Evolutionary conservation across 352 stramenopile species (phyloP).

Genomic region (Thraustochytrium sp.): DNA sequence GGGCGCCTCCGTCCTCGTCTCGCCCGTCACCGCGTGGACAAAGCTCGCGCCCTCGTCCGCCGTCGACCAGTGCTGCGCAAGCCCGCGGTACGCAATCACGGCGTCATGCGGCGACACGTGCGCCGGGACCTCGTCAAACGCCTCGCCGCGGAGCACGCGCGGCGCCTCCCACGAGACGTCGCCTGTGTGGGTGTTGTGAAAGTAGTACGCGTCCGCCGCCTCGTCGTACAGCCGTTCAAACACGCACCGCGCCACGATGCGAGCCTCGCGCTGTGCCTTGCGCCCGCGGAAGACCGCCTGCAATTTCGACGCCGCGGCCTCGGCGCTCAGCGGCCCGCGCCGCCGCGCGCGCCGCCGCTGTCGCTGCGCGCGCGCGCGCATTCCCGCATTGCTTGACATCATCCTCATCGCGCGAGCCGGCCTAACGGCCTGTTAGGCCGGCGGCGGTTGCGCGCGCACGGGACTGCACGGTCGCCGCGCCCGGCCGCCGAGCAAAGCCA

Average conservation of each 20-base stretch:
- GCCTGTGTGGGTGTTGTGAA: constrained; percentile 22
- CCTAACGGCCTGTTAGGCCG: no score
- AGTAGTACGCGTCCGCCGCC: constrained; percentile 20
- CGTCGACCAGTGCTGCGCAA: background rate
- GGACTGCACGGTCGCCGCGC: no score
- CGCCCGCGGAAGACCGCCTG: no score
- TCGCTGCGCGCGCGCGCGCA: no score
- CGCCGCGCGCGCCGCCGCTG: no score
- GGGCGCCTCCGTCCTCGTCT: background rate
- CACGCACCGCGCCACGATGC: background rate
- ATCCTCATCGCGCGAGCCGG: no score
- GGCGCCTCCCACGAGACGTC: constrained; percentile 21
- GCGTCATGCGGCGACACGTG: background rate
- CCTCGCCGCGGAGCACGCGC: background rate
- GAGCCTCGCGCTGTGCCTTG: no score
- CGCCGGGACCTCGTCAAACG: background rate
- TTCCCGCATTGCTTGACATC: no score
- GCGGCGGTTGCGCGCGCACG: no score
- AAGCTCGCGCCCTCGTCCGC: background rate
- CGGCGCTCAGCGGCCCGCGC: no score
- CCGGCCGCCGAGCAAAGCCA: no score
- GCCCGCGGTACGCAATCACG: background rate
- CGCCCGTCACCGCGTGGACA: background rate
- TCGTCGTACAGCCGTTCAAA: background rate
- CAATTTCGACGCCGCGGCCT: no score